Conservation (phyloP, 106 monocot genomes). For the Allium cepa region DNA sequence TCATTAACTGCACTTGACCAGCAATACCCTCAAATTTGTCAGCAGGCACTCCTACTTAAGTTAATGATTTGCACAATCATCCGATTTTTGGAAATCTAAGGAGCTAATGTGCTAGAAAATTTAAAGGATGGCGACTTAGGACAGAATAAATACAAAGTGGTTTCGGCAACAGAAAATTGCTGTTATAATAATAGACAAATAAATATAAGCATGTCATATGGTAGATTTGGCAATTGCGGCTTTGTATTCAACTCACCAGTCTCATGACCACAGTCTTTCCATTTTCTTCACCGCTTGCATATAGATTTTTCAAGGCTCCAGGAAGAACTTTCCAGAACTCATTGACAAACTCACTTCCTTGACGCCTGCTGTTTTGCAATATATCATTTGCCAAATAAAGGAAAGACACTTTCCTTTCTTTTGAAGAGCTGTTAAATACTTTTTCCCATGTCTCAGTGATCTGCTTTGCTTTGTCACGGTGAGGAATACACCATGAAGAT, state of each 20-base stretch:
- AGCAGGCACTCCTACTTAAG: too few relatives aligned
- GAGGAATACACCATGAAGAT: constrained; percentile 89
- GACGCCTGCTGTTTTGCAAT: constrained; percentile 87
- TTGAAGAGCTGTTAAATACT: constrained; percentile 53
- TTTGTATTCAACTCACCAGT: constrained; percentile 39
- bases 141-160: too few relatives aligned
- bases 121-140: too few relatives aligned
- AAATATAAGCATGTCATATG: too few relatives aligned
- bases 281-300: constrained; percentile 56
- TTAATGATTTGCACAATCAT: too few relatives aligned
- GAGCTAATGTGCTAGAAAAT: too few relatives aligned
- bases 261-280: constrained; percentile 70
- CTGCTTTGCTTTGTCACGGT: constrained; percentile 79
- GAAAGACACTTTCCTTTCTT: constrained; percentile 63
- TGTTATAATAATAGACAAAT: too few relatives aligned
- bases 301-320: constrained; percentile 49
- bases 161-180: too few relatives aligned
- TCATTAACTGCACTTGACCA: too few relatives aligned
- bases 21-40: too few relatives aligned
- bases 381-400: constrained; percentile 96
- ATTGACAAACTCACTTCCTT: constrained; percentile 92
- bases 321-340: constrained; percentile 99
- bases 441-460: constrained; percentile 97
- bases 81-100: too few relatives aligned
- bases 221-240: too few relatives aligned